Evolutionary conservation across 495 filamentous ascomycete species (phyloP).

Genomic region (Aspergillus egyptiacus): DNA sequence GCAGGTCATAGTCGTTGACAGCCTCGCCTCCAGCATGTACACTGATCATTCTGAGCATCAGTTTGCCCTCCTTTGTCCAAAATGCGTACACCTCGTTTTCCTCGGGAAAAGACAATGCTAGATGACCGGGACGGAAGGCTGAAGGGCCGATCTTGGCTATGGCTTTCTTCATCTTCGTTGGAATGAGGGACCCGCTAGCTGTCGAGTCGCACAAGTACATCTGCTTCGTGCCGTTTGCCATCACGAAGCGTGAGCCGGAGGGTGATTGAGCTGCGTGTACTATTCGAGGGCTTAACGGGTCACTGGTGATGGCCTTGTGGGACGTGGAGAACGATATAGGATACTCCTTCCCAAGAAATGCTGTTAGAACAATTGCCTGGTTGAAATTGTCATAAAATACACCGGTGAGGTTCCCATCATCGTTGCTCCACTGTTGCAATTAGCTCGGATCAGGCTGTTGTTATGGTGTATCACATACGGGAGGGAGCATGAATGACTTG

Average conservation of each 20-base stretch:
- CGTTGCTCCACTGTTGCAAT: constrained; percentile 16
- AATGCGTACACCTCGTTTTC: constrained; percentile 20
- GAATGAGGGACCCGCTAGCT: constrained; percentile 15
- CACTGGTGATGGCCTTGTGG: constrained; percentile 8
- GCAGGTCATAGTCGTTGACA: constrained; percentile 21
- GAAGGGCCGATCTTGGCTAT: constrained; percentile 20
- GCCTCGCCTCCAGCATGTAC: constrained; percentile 14
- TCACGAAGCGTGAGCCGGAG: constrained; percentile 19
- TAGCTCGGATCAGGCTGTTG: constrained; percentile 8
- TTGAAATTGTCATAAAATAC: constrained; percentile 23
- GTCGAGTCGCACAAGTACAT: constrained; percentile 23
- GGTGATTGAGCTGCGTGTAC: constrained; percentile 24
- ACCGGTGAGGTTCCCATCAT: constrained; percentile 19
- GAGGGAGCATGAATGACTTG: constrained; percentile 19
- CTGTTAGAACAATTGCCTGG: constrained; percentile 18
- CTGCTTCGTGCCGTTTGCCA: constrained; percentile 21
- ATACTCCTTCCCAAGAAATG: constrained; percentile 23
- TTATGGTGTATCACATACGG: constrained; percentile 10
- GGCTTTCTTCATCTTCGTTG: constrained; percentile 18
- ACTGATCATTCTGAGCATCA: constrained; percentile 19
- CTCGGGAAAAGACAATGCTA: constrained; percentile 19
- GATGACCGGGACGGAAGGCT: constrained; percentile 18
- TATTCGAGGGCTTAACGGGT: constrained; percentile 14
- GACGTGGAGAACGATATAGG: constrained; percentile 15
- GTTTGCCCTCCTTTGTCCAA: constrained; percentile 20